Evolutionary conservation across 331 rosid species (phyloP).

Genomic region (Spiraea crenata): DNA sequence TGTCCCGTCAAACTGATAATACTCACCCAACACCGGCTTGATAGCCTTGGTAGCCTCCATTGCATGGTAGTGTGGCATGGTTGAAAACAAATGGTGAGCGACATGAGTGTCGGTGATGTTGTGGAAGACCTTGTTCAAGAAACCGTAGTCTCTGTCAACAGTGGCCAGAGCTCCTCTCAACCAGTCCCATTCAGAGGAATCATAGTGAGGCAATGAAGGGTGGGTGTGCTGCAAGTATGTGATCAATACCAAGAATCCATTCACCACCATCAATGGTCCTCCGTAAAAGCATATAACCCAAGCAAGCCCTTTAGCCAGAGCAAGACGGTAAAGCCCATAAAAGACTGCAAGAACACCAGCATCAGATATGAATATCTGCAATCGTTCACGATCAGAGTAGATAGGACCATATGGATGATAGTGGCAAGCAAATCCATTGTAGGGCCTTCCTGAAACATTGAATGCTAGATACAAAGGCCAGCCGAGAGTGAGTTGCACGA

Average conservation of each 20-base stretch:
- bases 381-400: constrained; percentile 55
- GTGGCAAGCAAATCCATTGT: constrained; percentile 64
- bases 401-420: constrained; percentile 71
- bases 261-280: constrained; percentile 64
- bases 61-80: constrained; percentile 86
- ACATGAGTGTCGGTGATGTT: constrained; percentile 88
- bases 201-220: constrained; percentile 74
- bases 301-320: constrained; percentile 50
- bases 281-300: constrained; percentile 74
- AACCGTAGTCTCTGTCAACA: constrained; percentile 75
- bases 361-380: constrained; percentile 61
- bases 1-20: constrained; percentile 61
- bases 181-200: constrained; percentile 85
- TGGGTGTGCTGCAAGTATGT: constrained; percentile 85
- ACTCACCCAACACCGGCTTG: constrained; percentile 75
- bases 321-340: constrained; percentile 47
- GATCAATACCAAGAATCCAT: constrained; percentile 69
- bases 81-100: constrained; percentile 84
- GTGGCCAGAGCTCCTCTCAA: constrained; percentile 82
- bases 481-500: constrained; percentile 63
- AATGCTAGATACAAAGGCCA: constrained; percentile 75
- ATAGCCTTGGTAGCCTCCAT: constrained; percentile 89
- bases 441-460: constrained; percentile 72
- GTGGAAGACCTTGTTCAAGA: constrained; percentile 83
- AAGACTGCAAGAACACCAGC: constrained; percentile 51